Base-by-base conservation (phyloP, 805 yeast genomes). In the Candida easanensis region DNA sequence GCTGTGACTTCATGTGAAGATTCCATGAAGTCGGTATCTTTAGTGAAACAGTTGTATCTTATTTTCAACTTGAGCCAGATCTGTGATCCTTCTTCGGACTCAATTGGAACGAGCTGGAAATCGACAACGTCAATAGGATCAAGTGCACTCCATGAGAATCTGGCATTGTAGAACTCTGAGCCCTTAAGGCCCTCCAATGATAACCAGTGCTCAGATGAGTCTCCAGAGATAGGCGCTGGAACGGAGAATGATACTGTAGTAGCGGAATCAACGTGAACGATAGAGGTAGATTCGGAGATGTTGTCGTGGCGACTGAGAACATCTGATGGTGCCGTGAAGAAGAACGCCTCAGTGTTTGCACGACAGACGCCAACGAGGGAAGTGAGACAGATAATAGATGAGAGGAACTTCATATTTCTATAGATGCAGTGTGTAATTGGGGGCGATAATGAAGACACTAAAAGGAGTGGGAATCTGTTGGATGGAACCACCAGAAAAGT, bases 71-170 rank as follows among this genome's bases (percentile, higher is more conserved):
- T 36, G 10, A 53, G 31, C 20, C 41, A 38, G 16, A 39, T 10
- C 27, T 36, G 21, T 1, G 39, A 45, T 4, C 28, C 43, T 8
- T 44, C 47, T 4, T 43, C 38, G 11, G 9, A 15, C 16, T 35
- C 39, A 14, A 42, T 8, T 5, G 39, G 32, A 5, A 37, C 34
- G 10, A 44, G 28, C n/a, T 52, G 51, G 22, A 50, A 50, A n/a
- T 44, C 39, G 2, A 41, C 22, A 1, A 53, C 39, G 6, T 47
- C 38, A 16, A 54, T 41, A 2, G 59, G 55, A 33, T 56, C 58
- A 13, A 54, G 42, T 6, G 61, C 46, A 36, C 55, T 53, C 59
- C 59, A 56, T 2, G 57, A 49, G n/a, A 52, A 42, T 32, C 54
- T 42, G 1, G 48, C 53, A 37, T 50, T 49, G 40, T 51, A 48